Base-by-base conservation (phyloP, 345 rosid genomes). In the Anacardium occidentale region DNA sequence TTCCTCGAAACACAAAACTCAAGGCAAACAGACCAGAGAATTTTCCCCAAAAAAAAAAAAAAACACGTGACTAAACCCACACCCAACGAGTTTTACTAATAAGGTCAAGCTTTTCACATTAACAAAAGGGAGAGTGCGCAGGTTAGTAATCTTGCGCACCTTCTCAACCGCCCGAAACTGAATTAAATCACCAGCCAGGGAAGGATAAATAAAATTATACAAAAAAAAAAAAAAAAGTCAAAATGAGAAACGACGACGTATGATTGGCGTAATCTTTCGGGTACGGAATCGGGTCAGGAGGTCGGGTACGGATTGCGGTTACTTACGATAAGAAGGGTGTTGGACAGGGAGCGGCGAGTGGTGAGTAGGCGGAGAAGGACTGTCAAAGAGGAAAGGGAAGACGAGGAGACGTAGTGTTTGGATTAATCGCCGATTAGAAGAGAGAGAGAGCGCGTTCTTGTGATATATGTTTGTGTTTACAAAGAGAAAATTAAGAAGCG, bases 381-480 rank as follows among this genome's bases (percentile, higher is more conserved):
- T 6, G 42, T 37, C 70, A 78, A 81, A 79, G 76, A 72, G 26
- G 65, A 18, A 50, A 59, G 75, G 78, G 84, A 78, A 68, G 85
- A 73, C 70, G 80, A 70, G 52, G 79, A 57, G 69, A 73, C 75
- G 74, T 81, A 76, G 83, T 69, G 77, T 79, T 82, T 69, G 83
- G 84, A 73, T 80, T 84, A 84, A 85, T 85, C 90, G 94, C 83
- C 88, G 90, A 86, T 74, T 78, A 74, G 70, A 68, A 25, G 69
- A 66, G 45, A 66, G 64, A 74, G 66, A 58, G 64, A 66, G 51
- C 73, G 57, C 26, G 14, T 55, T 40, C 40, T 44, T 56, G 62
- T 50, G 32, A 1, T 29, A n/a, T 48, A 50, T 2, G 73, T 42
- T 26, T 58, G 45, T 45, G 57, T 13, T 29, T 59, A 37, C 51